Evolutionary conservation across 1,284 basidiomycete genomes (phyloP), one percentile per base, ranked within the genome.

Genomic region (Phenoliferia sp.): DNA sequence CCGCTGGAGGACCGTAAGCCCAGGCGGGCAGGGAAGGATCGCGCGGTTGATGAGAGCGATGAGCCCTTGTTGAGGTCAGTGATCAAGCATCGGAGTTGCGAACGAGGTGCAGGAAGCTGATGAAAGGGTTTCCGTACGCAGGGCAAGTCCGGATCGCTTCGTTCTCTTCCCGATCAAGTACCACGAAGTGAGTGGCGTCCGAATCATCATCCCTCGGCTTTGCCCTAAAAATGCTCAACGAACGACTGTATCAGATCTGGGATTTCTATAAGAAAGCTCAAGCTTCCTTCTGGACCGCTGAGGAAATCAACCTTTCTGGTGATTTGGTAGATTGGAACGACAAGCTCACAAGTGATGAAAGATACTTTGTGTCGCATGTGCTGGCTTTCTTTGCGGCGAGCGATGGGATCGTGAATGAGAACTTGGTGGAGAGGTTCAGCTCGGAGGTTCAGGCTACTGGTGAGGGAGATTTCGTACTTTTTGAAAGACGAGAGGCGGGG

Each of bases 341-440:
- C 76, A 78, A 77, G 68, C 74, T 82, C 63, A 82, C 78, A 69
- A 76, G 79, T 72, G 78, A 80, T 73, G 81, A 82, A 76, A 76
- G 78, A 35, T 78, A 81, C 77, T 82, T 82, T 65, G 76, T 82
- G 74, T 78, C 77, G 67, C 77, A 84, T 70, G 81, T 82, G 58
- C 78, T 82, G 56, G 81, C 81, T 64, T 82, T 82, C 75, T 82
- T 82, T 61, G 80, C 81, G 63, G 81, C 81, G 4, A 80, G 79
- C 26, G 81, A 82, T 70, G 81, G 81, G 39, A 82, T 82, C 72
- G 81, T 82, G 69, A 82, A 82, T 75, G 81, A 83, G 73, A 81
- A 82, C 77, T 74, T 82, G 50, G 76, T 82, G 62, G 81, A 82
- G 75, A 77, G 81, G 22, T 82, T 82, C 75, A 78, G 76, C 60